A percentile compares a stretch with the other conserved stretches of the same genome.
phyloP scores from a whole-genome alignment of 352 stramenopile species.

The Phytophthora quininea region DNA sequence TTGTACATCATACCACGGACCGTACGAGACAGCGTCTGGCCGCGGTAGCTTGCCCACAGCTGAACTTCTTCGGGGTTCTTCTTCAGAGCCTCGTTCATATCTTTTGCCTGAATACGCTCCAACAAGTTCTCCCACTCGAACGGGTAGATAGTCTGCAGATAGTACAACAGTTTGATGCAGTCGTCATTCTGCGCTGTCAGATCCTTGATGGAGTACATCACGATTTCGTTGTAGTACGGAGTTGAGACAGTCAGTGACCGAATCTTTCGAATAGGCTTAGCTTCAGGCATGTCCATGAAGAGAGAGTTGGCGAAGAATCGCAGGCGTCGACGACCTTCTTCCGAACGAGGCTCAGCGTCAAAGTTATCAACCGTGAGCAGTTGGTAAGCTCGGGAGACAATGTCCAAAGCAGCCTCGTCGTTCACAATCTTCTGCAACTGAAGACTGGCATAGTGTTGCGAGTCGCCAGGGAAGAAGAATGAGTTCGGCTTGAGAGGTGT shows the following conservation, averaged over 20 bases:
- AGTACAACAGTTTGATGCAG: conserved; percentile 96
- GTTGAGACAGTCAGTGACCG: conserved; percentile 79
- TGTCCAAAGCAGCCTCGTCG: conserved; percentile 77
- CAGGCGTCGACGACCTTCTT: conserved; percentile 79
- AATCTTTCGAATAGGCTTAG: conserved; percentile 86
- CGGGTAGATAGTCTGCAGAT: conserved; percentile 90
- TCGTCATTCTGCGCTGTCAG: conserved; percentile 86
- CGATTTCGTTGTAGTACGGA: conserved; percentile 89
- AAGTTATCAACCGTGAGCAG: conserved; percentile 87
- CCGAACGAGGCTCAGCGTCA: conserved; percentile 80
- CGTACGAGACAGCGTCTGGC: conserved; percentile 79
- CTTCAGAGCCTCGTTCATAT: conserved; percentile 82
- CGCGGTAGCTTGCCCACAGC: conserved; percentile 81
- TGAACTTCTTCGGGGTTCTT: conserved; percentile 83
- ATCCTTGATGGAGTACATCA: conserved; percentile 89
- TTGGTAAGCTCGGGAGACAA: conserved; percentile 84
- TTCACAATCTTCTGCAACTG: conserved; percentile 86
- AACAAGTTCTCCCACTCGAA: conserved; percentile 86
- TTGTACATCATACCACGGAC: conserved; percentile 90
- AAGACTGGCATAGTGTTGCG: conserved; percentile 77
- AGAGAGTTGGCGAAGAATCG: conserved; percentile 89
- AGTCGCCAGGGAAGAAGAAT: conserved; percentile 87
- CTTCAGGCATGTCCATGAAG: conserved; percentile 89
- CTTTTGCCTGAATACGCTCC: conserved; percentile 75
- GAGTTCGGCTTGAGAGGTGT: conserved; percentile 84